Evolutionary conservation across 176 grass and related monocot species (phyloP), one percentile per base, ranked within the genome.

Genomic region (Bothriochloa decipiens): DNA sequence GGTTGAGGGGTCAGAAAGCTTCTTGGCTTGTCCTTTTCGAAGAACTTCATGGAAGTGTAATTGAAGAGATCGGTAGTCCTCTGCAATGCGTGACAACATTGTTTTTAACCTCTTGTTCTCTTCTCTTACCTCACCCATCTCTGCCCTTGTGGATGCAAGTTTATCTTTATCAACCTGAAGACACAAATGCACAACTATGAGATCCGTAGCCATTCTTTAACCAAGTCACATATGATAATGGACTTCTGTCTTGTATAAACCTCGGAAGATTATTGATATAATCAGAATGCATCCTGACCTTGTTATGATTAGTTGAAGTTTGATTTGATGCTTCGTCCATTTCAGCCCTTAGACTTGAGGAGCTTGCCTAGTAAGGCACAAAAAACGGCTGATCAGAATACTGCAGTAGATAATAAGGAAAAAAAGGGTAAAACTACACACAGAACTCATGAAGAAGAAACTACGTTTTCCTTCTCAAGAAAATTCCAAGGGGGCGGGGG

Each of bases 31-130:
- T 7, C 70, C 76, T 85, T 91, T 79, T 20, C 91, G 84, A 77
- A 85, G 29, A 69, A 92, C 70, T 3, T 87, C 87, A 15, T 84
- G 76, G 82, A 89, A 91, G 26, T 95, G 82, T 69, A 53, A 80
- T 10, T 89, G 88, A 27, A 97, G 95, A 52, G 91, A 98, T 3
- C 73, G 82, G 82, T 98, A 93, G 29, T 92, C 91, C 14, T 91
- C 85, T 12, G 45, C 80, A 41, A 95, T 79, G 9, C 47, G 72
- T 25, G 92, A 86, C 72, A 98, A 36, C 12, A 81, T 73, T 49
- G 25, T 87, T 78, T 92, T 98, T 58, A 98, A 74, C 90, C 76
- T 91, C 82, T 95, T 70, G 35, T 98, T 98, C 83, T 98, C 92
- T 92, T 95, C 86, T 82, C 82, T 90, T 53, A 90, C 89, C 86